Conservation (phyloP, 805 yeast genomes). For the Pichia thaimueangensis region DNA sequence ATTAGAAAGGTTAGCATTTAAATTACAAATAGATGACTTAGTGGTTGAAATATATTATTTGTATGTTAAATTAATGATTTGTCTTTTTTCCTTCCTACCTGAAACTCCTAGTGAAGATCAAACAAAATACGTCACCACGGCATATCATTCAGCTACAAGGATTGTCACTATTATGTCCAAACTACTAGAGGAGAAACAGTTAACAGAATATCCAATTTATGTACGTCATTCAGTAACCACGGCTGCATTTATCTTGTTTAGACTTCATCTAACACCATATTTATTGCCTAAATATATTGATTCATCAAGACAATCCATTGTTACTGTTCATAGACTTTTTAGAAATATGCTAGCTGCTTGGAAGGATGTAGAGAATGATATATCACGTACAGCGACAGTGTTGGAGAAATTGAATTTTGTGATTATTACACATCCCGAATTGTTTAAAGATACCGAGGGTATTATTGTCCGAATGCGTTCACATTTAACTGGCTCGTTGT, state of each 20-base stretch:
- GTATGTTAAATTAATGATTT: constrained; percentile 73
- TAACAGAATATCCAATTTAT: constrained; percentile 81
- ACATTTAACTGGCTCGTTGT: constrained; percentile 83
- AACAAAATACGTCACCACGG: constrained; percentile 73
- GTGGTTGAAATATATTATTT: constrained; percentile 71
- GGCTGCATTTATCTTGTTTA: constrained; percentile 71
- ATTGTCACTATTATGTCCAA: constrained; percentile 72
- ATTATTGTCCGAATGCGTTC: constrained; percentile 86
- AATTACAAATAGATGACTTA: constrained; percentile 58
- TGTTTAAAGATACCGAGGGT: constrained; percentile 54
- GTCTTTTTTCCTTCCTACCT: constrained; percentile 87
- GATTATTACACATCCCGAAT: constrained; percentile 78
- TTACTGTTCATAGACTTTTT: constrained; percentile 82
- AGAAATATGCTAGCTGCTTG: constrained; percentile 87
- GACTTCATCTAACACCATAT: constrained; percentile 72
- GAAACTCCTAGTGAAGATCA: constrained; percentile 85
- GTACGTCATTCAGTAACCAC: constrained; percentile 81
- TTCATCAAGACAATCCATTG: constrained; percentile 87
- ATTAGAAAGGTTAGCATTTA: constrained; percentile 61
- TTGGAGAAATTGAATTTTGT: constrained; percentile 85
- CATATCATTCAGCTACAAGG: constrained; percentile 75
- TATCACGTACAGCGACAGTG: constrained; percentile 85
- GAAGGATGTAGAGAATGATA: constrained; percentile 86
- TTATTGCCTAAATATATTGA: constrained; percentile 71
- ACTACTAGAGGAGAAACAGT: constrained; percentile 57